Evolutionary conservation across 2,329 filamentous ascomycete genomes (phyloP), one percentile per base, ranked within the genome.

Genomic region (Fusarium anthophilum): DNA sequence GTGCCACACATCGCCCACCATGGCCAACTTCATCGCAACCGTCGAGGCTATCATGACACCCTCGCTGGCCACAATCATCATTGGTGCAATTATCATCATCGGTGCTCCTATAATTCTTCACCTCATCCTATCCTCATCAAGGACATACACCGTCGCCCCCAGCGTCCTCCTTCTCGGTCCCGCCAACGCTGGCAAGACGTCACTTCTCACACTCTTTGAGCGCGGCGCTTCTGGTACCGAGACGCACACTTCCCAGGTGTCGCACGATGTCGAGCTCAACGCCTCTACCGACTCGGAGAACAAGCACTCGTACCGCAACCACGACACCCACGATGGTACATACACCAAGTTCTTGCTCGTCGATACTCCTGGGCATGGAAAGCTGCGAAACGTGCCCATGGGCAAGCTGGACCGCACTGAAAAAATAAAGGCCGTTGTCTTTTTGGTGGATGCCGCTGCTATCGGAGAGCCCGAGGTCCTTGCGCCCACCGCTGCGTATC

Each of bases 291-390:
- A 85, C 76, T 82, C 84, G 63, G 77, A 82, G 73, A 84, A 82
- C 60, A 81, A 79, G 66, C 70, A 76, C n/a, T 85, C 86, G 44
- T 88, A 85, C 83, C 84, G 85, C 64, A 86, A 91, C 79, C 89
- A 90, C 81, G 88, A 90, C 75, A 86, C 88, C 70, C 80, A 83
- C 44, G 84, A 85, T 62, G 86, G 87, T 64, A 84, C 83, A 58
- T 91, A 92, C 80, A 91, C 89, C 74, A 92, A 91, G 80, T 94
- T 96, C 81, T 85, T 93, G 45, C 85, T 98, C 39, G 85, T 94
- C 79, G 96, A 99, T 84, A 98, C 96, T 2, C 96, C 96, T 0
- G 96, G 96, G 44, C 96, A 99, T 85, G 95, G 94, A 78, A 99
- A 99, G 84, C 90, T 99, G 67, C 94, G 96, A 69, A 89, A 91